Base-by-base conservation (phyloP, 768 basidiomycete genomes). In the Sarcomyxa edulis region DNA sequence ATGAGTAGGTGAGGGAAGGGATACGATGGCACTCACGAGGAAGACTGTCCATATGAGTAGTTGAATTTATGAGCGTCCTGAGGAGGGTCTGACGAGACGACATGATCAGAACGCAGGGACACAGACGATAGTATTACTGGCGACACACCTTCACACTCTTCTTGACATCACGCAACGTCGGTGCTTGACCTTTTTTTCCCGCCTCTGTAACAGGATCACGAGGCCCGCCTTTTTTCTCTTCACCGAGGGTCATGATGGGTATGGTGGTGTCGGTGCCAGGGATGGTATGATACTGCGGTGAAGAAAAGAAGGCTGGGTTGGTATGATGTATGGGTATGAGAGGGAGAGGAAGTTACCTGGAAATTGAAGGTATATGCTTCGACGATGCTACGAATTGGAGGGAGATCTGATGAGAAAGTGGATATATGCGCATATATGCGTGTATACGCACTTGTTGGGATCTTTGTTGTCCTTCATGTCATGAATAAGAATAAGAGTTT, bases 291-390 rank as follows among this genome's bases (percentile, higher is more conserved):
- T 92, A 92, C 89, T 91, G 35, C n/a, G n/a, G n/a, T n/a, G n/a
- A n/a, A n/a, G 2, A 26, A 29, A 40, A 11, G 24, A n/a, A n/a
- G n/a, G n/a, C n/a, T n/a, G n/a, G 18, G 18, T 23, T 21, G n/a
- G 34, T 11, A 32, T 12, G 19, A 40, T 12, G 32, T 7, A 29
- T n/a, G 9, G 10, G 26, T 15, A 30, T 15, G 11, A 30, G 32
- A 19, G 16, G 34, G 12, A 16, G 15, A 16, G 2, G 27, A 23
- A 24, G 62, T 44, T 48, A 84, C 86, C 48, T 79, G 73, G 51
- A 92, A 89, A 51, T 89, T 85, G 63, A 92, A 92, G 0, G 86
- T 90, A 51, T 90, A 92, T 10, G 90, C 82, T 55, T 92, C 89
- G 16, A 91, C 72, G 40, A 92, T 84, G 60, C 89, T 92, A 46